A percentile compares a stretch with the other conserved stretches of the same genome.
Conservation (phyloP, 1,284 basidiomycete genomes). For the Cryptococcus sp. region DNA sequence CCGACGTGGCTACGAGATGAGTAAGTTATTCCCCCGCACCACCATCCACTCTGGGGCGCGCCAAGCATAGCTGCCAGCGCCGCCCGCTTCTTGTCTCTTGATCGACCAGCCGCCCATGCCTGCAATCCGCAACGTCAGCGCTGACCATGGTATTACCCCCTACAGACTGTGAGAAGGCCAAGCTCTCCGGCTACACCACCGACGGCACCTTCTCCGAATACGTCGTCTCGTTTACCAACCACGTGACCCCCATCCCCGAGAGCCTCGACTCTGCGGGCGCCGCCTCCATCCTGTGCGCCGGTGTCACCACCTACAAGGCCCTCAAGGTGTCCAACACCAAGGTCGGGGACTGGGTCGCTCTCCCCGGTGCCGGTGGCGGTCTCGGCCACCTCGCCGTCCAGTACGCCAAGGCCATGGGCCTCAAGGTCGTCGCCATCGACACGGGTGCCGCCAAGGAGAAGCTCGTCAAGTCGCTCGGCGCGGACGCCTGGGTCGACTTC, state of each 20-base stretch:
- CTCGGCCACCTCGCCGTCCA: constrained; percentile 60
- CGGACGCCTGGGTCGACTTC: constrained; percentile 77
- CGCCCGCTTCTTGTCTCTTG: too few species aligned
- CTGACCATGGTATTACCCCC: not conserved
- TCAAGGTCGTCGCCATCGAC: constrained; percentile 73
- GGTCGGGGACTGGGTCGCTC: constrained; percentile 72
- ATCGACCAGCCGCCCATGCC: too few species aligned
- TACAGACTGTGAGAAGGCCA: constrained; percentile 57
- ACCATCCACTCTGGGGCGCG: too few species aligned
- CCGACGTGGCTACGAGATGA: constrained; percentile 61
- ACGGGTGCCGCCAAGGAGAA: constrained; percentile 71
- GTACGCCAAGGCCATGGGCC: constrained; percentile 73
- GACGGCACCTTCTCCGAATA: constrained; percentile 83
- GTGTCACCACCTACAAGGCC: constrained; percentile 62
- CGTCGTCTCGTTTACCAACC: constrained; percentile 55
- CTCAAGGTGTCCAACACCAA: constrained; percentile 66
- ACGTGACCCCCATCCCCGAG: constrained; percentile 75
- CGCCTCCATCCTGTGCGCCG: constrained; percentile 77
- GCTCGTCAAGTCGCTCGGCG: constrained; percentile 64
- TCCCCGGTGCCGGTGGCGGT: constrained; percentile 56
- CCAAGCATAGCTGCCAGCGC: too few species aligned
- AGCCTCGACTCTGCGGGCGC: constrained; percentile 63
- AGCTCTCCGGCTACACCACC: constrained; percentile 67
- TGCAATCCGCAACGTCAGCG: not conserved
- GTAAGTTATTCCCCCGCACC: constrained; percentile 8